Conservation (phyloP, 2,329 filamentous ascomycete species). For the Aureobasidium leucospermi region DNA sequence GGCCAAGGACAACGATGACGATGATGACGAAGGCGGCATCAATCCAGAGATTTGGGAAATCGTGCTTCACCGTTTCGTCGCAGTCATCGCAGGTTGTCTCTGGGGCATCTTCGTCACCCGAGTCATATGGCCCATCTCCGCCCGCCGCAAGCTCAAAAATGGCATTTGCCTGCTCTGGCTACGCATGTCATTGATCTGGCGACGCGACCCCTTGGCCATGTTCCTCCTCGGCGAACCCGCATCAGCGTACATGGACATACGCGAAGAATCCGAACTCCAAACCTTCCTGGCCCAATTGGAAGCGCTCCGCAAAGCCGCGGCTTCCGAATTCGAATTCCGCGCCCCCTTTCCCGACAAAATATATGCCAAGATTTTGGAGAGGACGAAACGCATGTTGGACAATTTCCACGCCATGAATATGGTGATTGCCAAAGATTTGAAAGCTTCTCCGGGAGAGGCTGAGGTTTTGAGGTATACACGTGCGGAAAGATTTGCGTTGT, state of each 20-base stretch:
- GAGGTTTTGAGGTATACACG: conserved; percentile 72
- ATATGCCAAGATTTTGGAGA: conserved; percentile 67
- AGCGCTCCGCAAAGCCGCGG: conserved; percentile 61
- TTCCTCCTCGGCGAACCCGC: conserved; percentile 41
- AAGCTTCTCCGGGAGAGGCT: conserved; percentile 70
- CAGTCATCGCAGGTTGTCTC: conserved; percentile 77
- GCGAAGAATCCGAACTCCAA: conserved; percentile 81
- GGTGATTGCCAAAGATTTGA: conserved; percentile 72
- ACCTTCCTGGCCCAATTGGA: conserved; percentile 69
- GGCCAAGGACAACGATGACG: conserved; percentile 65
- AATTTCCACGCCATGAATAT: conserved; percentile 96
- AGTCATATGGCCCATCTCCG: conserved; percentile 88
- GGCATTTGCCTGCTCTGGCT: conserved; percentile 87
- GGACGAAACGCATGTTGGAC: conserved; percentile 79
- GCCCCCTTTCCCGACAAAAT: conserved; percentile 75
- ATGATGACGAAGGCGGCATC: conserved; percentile 80
- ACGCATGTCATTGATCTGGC: conserved; percentile 94
- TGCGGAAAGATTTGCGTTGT: conserved; percentile 71
- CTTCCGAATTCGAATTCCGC: conserved; percentile 80
- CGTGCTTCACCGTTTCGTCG: conserved; percentile 75
- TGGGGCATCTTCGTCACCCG: conserved; percentile 91
- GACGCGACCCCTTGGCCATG: conserved; percentile 75
- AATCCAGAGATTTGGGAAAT: conserved; percentile 84
- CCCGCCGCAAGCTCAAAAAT: conserved; percentile 78
- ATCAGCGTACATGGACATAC: conserved; percentile 68